A percentile compares a stretch with the other conserved stretches of the same genome.
phyloP scores from a whole-genome alignment of 768 basidiomycete species.

The Lanmaoa rubissima region DNA sequence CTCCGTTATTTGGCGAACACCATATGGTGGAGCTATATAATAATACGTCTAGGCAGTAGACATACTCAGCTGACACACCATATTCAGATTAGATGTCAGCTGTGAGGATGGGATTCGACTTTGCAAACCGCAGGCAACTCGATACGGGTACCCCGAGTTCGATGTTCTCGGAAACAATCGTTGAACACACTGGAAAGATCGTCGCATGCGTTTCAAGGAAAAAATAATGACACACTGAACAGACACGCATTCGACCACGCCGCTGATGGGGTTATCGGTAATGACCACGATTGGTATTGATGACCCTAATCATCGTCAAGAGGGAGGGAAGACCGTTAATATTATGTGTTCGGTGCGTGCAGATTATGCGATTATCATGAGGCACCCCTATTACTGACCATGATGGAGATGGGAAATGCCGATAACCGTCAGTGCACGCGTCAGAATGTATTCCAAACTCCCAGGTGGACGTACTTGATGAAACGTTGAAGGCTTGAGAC shows the following conservation, averaged over 20 bases:
- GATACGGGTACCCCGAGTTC: neutral
- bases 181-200: neutral
- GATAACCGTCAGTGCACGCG: neutral
- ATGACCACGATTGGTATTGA: constrained; percentile 29
- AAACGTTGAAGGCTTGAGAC: neutral
- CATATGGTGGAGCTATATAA: neutral
- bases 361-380: constrained; percentile 13
- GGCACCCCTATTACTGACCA: neutral
- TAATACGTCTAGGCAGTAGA: neutral
- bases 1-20: neutral
- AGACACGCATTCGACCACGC: constrained; percentile 20
- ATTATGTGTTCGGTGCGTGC: constrained; percentile 14
- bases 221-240: neutral
- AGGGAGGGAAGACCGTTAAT: neutral
- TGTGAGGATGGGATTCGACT: neutral
- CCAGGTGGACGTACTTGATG: neutral
- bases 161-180: neutral
- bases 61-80: neutral
- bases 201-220: neutral
- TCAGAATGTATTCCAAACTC: neutral
- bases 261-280: constrained; percentile 13
- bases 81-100: neutral
- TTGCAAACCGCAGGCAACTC: neutral
- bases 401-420: neutral
- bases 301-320: constrained; percentile 17